Evolutionary conservation across 192 early-diverging fungal species (phyloP), one percentile per base, ranked within the genome.

Genomic region (Funneliformis geosporum): DNA sequence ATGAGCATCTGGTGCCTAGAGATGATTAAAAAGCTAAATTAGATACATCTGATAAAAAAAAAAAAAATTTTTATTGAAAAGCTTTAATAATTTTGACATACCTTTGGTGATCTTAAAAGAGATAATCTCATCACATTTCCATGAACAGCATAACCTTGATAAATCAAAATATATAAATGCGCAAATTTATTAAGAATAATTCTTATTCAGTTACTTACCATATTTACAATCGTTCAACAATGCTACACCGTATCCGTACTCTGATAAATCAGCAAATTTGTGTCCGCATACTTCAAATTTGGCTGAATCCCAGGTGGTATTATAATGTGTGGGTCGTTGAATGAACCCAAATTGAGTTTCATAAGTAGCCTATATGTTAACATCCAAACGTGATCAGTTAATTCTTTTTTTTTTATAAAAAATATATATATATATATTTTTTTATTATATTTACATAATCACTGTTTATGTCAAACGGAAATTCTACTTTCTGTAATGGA

Each of bases 271-370:
- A 9, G 92, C 98, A 87, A 94, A 99, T 76, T 96, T 96, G 87
- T 99, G 98, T 0, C 91, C 97, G 79, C 95, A 96, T 2, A 98
- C 97, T 86, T 99, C 97, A 82, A 99, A 99, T 70, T 94, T 93
- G 4, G 95, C 95, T 75, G 92, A 86, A 60, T 95, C 96, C 91
- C 96, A 97, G 42, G 90, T 88, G 7, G 94, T 99, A 83, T 99
- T 99, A 87, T 89, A 95, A 65, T 98, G 97, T 23, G 98, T 98
- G 5, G 98, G 95, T 16, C 98, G 86, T 82, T 94, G 94, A 16
- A 98, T 85, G 23, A 90, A 91, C 10, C 97, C 97, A 86, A 94
- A 98, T 83, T 97, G 96, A 12, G 96, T 95, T 79, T 99, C 97
- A 81, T 98, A 99, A 0, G 97, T 99, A 77, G 88, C 86, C 93